These are phyloP conservation scores for Nidularia pulvinata DNA, from an alignment of 768 basidiomycete genomes.

Conservation along the genomic window DNA sequence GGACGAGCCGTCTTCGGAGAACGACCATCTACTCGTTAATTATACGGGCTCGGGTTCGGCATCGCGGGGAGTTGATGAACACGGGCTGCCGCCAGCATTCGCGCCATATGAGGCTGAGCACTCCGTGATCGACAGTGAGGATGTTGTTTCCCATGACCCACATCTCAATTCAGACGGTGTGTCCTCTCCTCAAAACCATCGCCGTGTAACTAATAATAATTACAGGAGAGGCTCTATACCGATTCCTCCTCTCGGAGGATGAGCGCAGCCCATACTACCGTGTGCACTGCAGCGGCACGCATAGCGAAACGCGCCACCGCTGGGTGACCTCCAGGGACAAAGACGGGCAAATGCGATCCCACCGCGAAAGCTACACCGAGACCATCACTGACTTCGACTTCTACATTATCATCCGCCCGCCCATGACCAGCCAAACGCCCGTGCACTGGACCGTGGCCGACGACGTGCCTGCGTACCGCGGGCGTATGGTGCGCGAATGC, in stretches of 20 bases:
- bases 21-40: too few relatives aligned
- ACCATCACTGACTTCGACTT: constrained; percentile 72
- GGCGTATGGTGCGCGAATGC: constrained; percentile 58
- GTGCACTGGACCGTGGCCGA: constrained; percentile 66
- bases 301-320: constrained; percentile 51
- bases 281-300: constrained; percentile 53
- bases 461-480: constrained; percentile 62
- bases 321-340: constrained; percentile 35
- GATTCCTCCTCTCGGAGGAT: constrained; percentile 67
- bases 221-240: constrained; percentile 60
- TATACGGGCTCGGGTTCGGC: background rate
- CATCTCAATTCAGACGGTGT: constrained; percentile 67
- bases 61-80: background rate
- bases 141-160: constrained; percentile 68
- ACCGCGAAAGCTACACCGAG: constrained; percentile 54
- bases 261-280: constrained; percentile 38
- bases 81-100: constrained; percentile 60
- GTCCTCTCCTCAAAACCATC: constrained; percentile 14
- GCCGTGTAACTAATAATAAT: constrained; percentile 40
- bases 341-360: constrained; percentile 27
- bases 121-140: constrained; percentile 42
- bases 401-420: constrained; percentile 49
- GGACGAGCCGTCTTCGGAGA: too few relatives aligned
- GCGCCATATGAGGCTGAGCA: constrained; percentile 65
- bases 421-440: constrained; percentile 26